Percentiles rank a stretch among this genome's conserved stretches.
Conservation (phyloP, 2,329 filamentous ascomycete species). For the Beauveria scarabaeidicola region DNA sequence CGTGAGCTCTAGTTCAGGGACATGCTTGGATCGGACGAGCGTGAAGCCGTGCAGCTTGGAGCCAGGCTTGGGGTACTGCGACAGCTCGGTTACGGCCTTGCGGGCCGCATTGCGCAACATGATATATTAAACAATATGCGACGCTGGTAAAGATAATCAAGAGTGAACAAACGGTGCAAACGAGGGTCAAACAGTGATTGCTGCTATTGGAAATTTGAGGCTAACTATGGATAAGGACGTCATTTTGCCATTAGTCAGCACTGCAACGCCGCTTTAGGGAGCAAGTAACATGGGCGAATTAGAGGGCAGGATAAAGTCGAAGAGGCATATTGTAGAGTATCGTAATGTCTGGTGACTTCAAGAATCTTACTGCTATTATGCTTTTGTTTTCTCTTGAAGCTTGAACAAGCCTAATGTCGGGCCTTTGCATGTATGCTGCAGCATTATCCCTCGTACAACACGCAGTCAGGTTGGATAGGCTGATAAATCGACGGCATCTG, state of each 20-base stretch:
- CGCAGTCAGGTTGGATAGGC: too few relatives aligned
- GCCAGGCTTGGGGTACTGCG: slow-evolving; percentile 68
- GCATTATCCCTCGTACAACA: too few relatives aligned
- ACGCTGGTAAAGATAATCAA: not conserved
- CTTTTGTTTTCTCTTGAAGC: too few relatives aligned
- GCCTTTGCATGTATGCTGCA: too few relatives aligned
- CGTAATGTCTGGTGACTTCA: too few relatives aligned
- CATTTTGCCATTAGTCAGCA: slow-evolving; percentile 9
- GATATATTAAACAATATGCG: slow-evolving; percentile 11
- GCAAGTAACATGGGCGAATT: not conserved
- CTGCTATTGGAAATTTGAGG: not conserved
- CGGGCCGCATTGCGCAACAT: slow-evolving; percentile 48
- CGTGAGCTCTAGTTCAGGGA: slow-evolving; percentile 87
- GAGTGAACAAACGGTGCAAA: not conserved
- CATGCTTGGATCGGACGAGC: slow-evolving; percentile 77
- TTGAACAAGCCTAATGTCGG: too few relatives aligned
- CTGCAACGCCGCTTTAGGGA: slow-evolving; percentile 5
- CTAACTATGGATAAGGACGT: not conserved
- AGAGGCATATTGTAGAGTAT: too few relatives aligned
- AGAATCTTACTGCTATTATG: too few relatives aligned
- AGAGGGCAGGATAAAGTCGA: too few relatives aligned
- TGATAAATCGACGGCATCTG: too few relatives aligned
- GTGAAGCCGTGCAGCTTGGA: slow-evolving; percentile 92
- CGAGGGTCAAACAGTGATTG: not conserved
- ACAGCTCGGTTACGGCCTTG: slow-evolving; percentile 66